Evolutionary conservation across 345 rosid genomes (phyloP), one percentile per base, ranked within the genome.

Genomic region (Murraya paniculata): DNA sequence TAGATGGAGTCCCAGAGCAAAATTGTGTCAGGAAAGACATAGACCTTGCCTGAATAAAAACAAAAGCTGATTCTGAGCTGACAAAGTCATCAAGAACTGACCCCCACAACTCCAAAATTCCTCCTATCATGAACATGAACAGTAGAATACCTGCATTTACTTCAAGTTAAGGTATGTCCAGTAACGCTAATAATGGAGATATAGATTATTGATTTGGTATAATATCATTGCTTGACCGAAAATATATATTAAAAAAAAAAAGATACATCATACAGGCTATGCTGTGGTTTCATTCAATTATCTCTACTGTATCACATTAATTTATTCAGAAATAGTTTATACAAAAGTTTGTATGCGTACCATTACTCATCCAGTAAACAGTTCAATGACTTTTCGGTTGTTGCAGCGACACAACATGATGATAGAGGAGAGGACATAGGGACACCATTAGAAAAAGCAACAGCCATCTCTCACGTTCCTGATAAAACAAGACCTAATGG

Each of bases 401-500:
- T 59, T 64, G 69, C 50, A 80, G 78, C 59, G 53, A 70, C 66
- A 62, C 71, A 60, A 58, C 61, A 53, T 35, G 6, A 19, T 24
- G 48, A 53, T 7, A n/a, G n/a, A n/a, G n/a, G 0, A 4, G 28
- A 60, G 5, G 9, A 57, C 18, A 18, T 2, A 24, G 83, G 76
- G 61, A 8, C 61, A 36, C 77, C 73, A 27, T 18, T 21, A 22
- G 39, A 25, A 50, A 48, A 72, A 48, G 55, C 68, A 45, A 67
- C 77, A 78, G 28, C 76, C 75, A 78, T 62, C 77, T 45, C 77
- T 64, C 67, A 10, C 53, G 72, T 76, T 80, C 76, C 38, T 70
- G 69, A 73, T 35, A 61, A 39, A 68, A 64, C 83, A 64, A 74
- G 68, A 60, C 81, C 53, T 6, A 9, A 56, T 82, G 84, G 57